Base-by-base conservation (phyloP, 2,329 filamentous ascomycete genomes). In the Penicillium sp. region DNA sequence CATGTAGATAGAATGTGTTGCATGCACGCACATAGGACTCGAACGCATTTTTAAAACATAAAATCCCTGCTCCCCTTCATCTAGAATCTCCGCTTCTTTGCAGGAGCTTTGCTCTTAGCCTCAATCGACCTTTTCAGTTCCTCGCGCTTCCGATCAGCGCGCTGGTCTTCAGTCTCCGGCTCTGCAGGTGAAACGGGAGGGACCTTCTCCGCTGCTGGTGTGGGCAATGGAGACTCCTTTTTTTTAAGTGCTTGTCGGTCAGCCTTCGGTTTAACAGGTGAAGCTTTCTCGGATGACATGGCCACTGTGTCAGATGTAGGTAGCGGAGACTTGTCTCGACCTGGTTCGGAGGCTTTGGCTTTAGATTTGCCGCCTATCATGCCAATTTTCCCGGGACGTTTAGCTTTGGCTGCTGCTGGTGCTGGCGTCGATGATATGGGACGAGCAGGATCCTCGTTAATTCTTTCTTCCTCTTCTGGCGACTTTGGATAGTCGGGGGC, bases 21-120 rank as follows among this genome's bases (percentile, higher is more conserved):
- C n/a, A 31, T 14, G 7, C 6, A 38, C 37, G 2, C 35, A 31
- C 13, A 3, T 22, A 24, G 2, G 4, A 34, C 13, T 34, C 22
- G 0, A 14, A 13, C 8, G 10, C 26, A 45, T 24, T 46, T 20
- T 24, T 4, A 7, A 5, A 46, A n/a, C 44, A 13, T n/a, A 5
- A 34, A 24, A 24, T n/a, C 18, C 4, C 8, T 2, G 9, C 6
- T 3, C 38, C 13, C 14, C 18, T 20, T 24, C 38, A 20, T 10
- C 74, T 67, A 85, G 59, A 85, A 85, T 56, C 74, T 82, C 54
- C 82, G 70, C 66, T 81, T 84, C 75, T 82, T 85, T 18, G 68
- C 74, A 10, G 78, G 76, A 50, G 75, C 79, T 61, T 81, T 82
- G 29, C 78, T 77, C 64, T 80, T 81, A 53, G 72, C 74, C 50